phyloP scores from a whole-genome alignment of 2,329 filamentous ascomycete species.

The Epichloe aotearoae region DNA sequence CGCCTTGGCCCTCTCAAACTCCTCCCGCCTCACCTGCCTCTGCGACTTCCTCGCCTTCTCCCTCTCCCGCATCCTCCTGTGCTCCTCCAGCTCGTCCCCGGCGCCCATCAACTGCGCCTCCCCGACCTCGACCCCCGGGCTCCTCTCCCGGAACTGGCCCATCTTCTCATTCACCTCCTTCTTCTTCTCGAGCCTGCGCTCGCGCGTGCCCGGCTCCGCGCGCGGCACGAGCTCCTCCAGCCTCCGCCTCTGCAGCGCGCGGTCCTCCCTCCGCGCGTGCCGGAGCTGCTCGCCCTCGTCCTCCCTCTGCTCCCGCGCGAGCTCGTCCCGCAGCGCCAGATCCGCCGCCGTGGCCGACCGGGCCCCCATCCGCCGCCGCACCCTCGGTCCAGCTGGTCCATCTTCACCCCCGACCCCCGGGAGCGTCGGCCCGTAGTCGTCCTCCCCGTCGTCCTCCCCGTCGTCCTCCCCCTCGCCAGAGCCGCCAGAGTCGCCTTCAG shows the following conservation, averaged over 20 bases:
- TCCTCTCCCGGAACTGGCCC: constrained; percentile 57
- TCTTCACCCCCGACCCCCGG: constrained; percentile 4
- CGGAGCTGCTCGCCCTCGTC: constrained; percentile 43
- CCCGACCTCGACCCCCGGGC: constrained; percentile 41
- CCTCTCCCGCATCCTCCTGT: constrained; percentile 52
- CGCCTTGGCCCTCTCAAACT: constrained; percentile 57
- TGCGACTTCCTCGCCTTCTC: constrained; percentile 68
- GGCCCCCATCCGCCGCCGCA: constrained; percentile 30
- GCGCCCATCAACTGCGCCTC: constrained; percentile 68
- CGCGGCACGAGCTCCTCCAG: constrained; percentile 74
- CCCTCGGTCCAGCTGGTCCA: constrained; percentile 5
- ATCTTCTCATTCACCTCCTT: constrained; percentile 59
- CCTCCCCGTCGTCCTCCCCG: constrained; percentile 20
- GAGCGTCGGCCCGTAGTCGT: constrained; percentile 40
- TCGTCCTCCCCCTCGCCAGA: constrained; percentile 6
- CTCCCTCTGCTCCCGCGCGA: constrained; percentile 34
- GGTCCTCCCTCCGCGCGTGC: constrained; percentile 49
- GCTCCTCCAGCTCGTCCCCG: constrained; percentile 50
- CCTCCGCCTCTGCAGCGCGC: constrained; percentile 52
- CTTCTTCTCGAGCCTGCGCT: constrained; percentile 79
- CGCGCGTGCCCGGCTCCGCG: constrained; percentile 69
- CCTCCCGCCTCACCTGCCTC: constrained; percentile 69
- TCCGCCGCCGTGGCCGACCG: constrained; percentile 62
- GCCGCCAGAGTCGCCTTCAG: background rate
- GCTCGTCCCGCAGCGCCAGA: constrained; percentile 46